Evolutionary conservation across 2,329 filamentous ascomycete species (phyloP).

Genomic region (Scytalidium lignicola): DNA sequence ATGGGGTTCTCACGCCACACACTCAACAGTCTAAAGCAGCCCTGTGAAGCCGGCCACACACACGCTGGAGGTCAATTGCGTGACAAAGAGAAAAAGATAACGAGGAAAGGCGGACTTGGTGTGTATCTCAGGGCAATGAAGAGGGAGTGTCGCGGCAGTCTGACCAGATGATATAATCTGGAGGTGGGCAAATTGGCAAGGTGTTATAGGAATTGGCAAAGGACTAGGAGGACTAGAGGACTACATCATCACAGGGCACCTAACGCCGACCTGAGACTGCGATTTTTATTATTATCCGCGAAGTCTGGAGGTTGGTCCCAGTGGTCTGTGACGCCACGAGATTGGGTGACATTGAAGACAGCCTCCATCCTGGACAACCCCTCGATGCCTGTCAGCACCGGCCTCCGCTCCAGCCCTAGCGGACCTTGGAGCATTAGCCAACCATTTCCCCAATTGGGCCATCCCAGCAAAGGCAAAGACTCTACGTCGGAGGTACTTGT

Average conservation of each 20-base stretch:
- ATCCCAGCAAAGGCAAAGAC: background rate
- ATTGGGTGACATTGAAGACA: conserved; percentile 18
- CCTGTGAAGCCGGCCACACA: conserved; percentile 2
- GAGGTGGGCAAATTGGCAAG: background rate
- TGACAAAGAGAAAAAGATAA: background rate
- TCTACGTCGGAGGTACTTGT: background rate
- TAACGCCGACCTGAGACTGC: background rate
- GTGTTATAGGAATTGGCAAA: background rate
- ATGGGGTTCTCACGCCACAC: conserved; percentile 19
- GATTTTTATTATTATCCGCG: background rate
- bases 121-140: background rate
- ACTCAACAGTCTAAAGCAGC: conserved; percentile 16
- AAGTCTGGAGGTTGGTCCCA: conserved; percentile 13
- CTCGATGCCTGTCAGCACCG: conserved; percentile 24
- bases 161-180: background rate
- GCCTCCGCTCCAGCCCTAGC: conserved; percentile 21
- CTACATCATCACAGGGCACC: background rate
- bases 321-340: conserved; percentile 23
- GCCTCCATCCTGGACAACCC: conserved; percentile 13
- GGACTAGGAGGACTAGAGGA: background rate
- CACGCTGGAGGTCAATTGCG: background rate
- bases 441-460: background rate
- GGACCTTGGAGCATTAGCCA: conserved; percentile 8
- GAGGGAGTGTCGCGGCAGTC: background rate
- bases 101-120: background rate